Percentiles rank a stretch among this genome's conserved stretches.
These are phyloP conservation scores for Trifolium pratense DNA, from an alignment of 306 rosid species.

Conservation along the genomic window DNA sequence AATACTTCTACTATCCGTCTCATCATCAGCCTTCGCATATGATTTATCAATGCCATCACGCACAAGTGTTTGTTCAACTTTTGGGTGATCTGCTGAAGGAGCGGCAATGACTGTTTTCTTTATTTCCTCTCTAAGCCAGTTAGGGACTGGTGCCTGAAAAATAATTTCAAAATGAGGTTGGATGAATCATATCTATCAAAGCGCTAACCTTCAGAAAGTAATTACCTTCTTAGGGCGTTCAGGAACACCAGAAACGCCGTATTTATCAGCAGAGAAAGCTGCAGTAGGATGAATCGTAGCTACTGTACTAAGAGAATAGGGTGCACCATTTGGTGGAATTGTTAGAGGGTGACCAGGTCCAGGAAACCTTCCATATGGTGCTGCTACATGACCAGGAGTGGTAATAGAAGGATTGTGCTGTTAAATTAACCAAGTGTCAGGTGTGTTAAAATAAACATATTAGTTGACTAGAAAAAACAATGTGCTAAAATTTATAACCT, in stretches of 20 bases:
- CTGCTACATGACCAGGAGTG: slow-evolving; percentile 66
- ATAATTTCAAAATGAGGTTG: slow-evolving; percentile 39
- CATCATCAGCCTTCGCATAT: slow-evolving; percentile 66
- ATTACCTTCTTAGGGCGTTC: slow-evolving; percentile 96
- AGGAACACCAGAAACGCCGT: slow-evolving; percentile 72
- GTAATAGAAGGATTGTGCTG: slow-evolving; percentile 81
- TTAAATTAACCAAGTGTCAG: slow-evolving; percentile 51
- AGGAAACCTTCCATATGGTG: slow-evolving; percentile 84
- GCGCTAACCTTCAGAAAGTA: slow-evolving; percentile 33
- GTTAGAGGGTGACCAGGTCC: slow-evolving; percentile 69
- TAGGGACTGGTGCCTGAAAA: slow-evolving; percentile 90
- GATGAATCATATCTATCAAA: slow-evolving; percentile 36
- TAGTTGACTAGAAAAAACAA: slow-evolving; percentile 13
- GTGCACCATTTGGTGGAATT: slow-evolving; percentile 62
- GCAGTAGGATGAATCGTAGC: slow-evolving; percentile 62
- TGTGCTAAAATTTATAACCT: slow-evolving; percentile 61
- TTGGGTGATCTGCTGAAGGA: slow-evolving; percentile 73
- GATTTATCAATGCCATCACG: slow-evolving; percentile 64
- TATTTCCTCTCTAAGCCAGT: slow-evolving; percentile 97
- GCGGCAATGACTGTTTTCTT: slow-evolving; percentile 77
- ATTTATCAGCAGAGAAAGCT: slow-evolving; percentile 76
- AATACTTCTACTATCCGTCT: slow-evolving; percentile 73
- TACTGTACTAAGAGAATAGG: slow-evolving; percentile 67
- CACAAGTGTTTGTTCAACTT: slow-evolving; percentile 57
- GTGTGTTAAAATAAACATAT: slow-evolving; percentile 13